phyloP scores from a whole-genome alignment of 2,329 filamentous ascomycete species.

The Trichoderma atrobrunneum region DNA sequence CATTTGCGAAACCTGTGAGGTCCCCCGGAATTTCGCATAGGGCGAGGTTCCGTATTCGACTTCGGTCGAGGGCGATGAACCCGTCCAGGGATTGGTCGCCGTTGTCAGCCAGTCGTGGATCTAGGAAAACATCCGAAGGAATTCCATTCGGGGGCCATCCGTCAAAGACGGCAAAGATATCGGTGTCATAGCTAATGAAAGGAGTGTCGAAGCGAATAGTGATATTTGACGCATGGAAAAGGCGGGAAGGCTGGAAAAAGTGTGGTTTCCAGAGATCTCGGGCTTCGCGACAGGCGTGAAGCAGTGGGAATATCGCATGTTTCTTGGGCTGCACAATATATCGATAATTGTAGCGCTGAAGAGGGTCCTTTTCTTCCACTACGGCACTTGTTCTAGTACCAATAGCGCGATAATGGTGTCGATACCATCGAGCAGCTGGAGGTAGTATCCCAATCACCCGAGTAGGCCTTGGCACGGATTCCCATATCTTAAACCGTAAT shows the following conservation, averaged over 20 bases:
- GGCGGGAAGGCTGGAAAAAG: not conserved
- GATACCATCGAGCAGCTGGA: conserved; percentile 6
- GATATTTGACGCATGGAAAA: not conserved
- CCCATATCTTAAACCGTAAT: conserved; percentile 5
- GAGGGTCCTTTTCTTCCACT: not conserved
- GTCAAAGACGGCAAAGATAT: conserved; percentile 1
- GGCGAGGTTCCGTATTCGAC: not conserved
- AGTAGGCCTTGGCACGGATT: not conserved
- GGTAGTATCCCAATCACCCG: conserved; percentile 1
- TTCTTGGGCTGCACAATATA: conserved; percentile 8
- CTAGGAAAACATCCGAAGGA: not conserved
- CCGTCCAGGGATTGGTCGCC: not conserved
- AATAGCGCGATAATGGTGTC: not conserved
- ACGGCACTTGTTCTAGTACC: not conserved
- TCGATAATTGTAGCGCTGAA: not conserved
- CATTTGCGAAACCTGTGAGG: not conserved
- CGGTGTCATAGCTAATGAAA: conserved; percentile 7
- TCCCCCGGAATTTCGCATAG: conserved; percentile 4
- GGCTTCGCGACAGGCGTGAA: conserved; percentile 1
- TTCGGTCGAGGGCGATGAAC: not conserved
- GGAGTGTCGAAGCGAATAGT: conserved; percentile 6
- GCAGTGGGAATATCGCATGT: conserved; percentile 2
- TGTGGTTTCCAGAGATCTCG: not conserved
- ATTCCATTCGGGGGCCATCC: conserved; percentile 1
- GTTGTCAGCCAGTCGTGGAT: not conserved